Conservation (phyloP, 495 filamentous ascomycete genomes). For the Eremomyces bilateralis region DNA sequence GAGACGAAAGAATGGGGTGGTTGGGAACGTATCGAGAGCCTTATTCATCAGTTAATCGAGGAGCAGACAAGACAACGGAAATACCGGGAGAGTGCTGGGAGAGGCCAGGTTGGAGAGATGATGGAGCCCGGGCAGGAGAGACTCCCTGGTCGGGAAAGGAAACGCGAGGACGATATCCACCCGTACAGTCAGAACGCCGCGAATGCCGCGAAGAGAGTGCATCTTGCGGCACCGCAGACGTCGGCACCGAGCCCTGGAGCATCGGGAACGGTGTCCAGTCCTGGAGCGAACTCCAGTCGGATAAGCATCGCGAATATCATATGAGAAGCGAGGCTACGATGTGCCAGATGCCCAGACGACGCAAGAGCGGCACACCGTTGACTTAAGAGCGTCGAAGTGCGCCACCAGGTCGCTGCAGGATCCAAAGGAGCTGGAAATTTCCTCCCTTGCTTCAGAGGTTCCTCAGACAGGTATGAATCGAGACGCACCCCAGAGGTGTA, state of each 20-base stretch:
- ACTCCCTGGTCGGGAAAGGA: background rate
- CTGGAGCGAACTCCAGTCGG: constrained; percentile 7
- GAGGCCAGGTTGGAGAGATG: too few relatives aligned
- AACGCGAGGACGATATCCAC: background rate
- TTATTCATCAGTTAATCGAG: constrained; percentile 24
- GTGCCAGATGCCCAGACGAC: too few relatives aligned
- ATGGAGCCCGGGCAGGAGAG: background rate
- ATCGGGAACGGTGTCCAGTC: background rate
- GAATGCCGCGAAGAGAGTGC: constrained; percentile 12
- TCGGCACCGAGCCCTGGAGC: constrained; percentile 1
- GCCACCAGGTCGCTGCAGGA: background rate
- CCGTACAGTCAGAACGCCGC: constrained; percentile 11
- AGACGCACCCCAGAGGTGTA: too few relatives aligned
- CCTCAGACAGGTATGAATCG: too few relatives aligned
- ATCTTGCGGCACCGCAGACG: constrained; percentile 8
- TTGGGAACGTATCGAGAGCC: constrained; percentile 31
- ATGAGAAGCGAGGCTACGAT: too few relatives aligned
- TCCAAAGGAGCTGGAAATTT: background rate
- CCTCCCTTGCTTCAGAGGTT: too few relatives aligned
- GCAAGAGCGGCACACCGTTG: too few relatives aligned
- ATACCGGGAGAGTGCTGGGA: too few relatives aligned
- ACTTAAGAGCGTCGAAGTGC: too few relatives aligned
- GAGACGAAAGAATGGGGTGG: constrained; percentile 29
- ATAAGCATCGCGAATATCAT: constrained; percentile 20
- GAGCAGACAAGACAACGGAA: constrained; percentile 13